phyloP scores from a whole-genome alignment of 169 alveolate genomes.

The Eimeria brunetti region DNA sequence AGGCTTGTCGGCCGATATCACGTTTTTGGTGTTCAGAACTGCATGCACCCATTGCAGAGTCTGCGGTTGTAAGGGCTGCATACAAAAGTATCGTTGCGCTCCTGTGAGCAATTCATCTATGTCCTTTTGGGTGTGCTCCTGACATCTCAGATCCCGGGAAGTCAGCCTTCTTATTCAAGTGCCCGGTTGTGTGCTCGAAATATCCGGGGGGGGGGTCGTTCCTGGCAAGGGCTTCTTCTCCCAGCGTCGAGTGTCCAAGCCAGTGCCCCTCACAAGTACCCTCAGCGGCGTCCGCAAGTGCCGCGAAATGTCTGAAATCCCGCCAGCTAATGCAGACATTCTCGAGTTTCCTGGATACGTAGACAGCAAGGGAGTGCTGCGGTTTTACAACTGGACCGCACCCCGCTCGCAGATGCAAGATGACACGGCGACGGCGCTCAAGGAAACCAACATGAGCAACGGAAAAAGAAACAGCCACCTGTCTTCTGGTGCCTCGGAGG shows the following conservation, averaged over 20 bases:
- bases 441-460: neutral
- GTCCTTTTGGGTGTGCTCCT: neutral
- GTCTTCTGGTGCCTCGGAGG: neutral
- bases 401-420: slow-evolving; percentile 47
- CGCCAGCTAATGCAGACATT: slow-evolving; percentile 60
- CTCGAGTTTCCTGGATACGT: slow-evolving; percentile 78
- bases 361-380: slow-evolving; percentile 63
- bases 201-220: neutral
- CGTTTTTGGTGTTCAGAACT: neutral
- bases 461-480: neutral
- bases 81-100: neutral
- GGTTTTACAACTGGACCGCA: slow-evolving; percentile 66
- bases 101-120: neutral
- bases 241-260: slow-evolving; percentile 16
- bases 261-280: slow-evolving; percentile 39
- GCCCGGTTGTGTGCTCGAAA: slow-evolving; percentile 68
- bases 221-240: slow-evolving; percentile 19
- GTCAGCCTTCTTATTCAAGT: slow-evolving; percentile 63
- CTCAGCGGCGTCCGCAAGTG: slow-evolving; percentile 57
- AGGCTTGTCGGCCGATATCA: neutral
- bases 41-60: neutral
- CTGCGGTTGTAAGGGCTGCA: neutral
- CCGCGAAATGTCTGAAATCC: slow-evolving; percentile 64
- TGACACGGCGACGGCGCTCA: slow-evolving; percentile 18
- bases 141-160: slow-evolving; percentile 31